Base-by-base conservation (phyloP, 108 stramenopile species). In the Skeletonema tropicum region DNA sequence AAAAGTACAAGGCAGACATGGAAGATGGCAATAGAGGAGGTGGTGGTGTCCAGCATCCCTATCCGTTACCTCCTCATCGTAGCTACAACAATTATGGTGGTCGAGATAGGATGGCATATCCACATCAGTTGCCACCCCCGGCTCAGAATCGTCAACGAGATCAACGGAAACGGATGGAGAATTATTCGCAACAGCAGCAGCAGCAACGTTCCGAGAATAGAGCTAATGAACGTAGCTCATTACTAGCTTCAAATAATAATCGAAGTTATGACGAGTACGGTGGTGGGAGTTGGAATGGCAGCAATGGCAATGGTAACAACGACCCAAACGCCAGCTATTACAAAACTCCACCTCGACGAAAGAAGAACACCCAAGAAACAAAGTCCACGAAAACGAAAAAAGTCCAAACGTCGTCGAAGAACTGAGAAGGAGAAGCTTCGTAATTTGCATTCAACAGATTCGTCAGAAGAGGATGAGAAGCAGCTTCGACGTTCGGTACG, bases 221-320 rank as follows among this genome's bases (percentile, higher is more conserved):
- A 35, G 35, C 30, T 17, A 65, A 87, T 63, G 88, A 89, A 68
- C 33, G 68, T 23, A 80, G 85, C 38, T 73, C 86, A 30, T 59
- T 89, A 13, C 61, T 88, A 19, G 75, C 77, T 25, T 83, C 83
- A 29, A 79, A 55, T 19, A 29, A 77, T 31, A 29, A 77, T 29
- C 32, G 30, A 35, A 72, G 38, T 60, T 60, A 72, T 25, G 64
- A 77, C 5, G 36, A 36, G 13, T 55, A 55, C 48, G 48, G 48
- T 55, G 52, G 52, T 55, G 48, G 48, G 10, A 23, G 52, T 55
- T 55, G 52, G 52, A 23, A 55, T 55, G 21, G 23, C 15, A 6
- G 1, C 23, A 12, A 23, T 4, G 48, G 48, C 17, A 23, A 23
- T 25, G 14, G 52, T 3, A 23, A 55, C n/a, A 10, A n/a, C n/a